These are phyloP conservation scores for Fusarium sp. DNA, from an alignment of 2,329 filamentous ascomycete species.

Conservation along the genomic window DNA sequence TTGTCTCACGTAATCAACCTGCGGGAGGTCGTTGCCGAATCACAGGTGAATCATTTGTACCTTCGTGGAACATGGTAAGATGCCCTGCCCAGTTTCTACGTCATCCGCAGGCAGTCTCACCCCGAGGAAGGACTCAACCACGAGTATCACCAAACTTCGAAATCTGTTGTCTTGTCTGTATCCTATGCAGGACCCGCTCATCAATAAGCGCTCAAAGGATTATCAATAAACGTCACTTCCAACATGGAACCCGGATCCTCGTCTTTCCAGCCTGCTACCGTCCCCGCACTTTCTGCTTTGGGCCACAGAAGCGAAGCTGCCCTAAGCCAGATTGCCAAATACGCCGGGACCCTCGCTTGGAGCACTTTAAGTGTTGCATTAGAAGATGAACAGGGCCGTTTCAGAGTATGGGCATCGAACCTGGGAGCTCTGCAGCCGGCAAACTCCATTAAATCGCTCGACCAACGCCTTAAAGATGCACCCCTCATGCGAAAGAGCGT, in stretches of 20 bases:
- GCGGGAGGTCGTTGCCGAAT: neutral
- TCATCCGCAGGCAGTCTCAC: too few relatives aligned
- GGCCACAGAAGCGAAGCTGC: neutral
- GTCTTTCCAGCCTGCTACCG: rapidly evolving
- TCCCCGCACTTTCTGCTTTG: rapidly evolving
- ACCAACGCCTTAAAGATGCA: neutral
- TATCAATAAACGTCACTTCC: too few relatives aligned
- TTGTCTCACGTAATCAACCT: neutral
- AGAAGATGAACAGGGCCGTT: neutral
- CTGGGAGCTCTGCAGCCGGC: neutral
- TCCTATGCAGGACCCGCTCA: too few relatives aligned
- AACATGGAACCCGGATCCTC: too few relatives aligned
- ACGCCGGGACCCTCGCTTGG: too few relatives aligned
- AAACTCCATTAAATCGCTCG: neutral
- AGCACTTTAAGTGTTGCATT: neutral
- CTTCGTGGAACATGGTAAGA: too few relatives aligned
- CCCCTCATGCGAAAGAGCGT: neutral
- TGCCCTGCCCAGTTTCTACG: too few relatives aligned
- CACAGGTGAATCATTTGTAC: too few relatives aligned
- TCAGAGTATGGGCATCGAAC: neutral
- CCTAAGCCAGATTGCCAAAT: rapidly evolving
- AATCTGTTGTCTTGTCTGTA: too few relatives aligned
- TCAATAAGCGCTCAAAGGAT: too few relatives aligned
- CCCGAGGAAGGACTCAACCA: too few relatives aligned
- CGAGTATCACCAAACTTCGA: too few relatives aligned